These are phyloP conservation scores for Beta lomatogona DNA, from an alignment of 179 eudicot species.

Conservation along the genomic window DNA sequence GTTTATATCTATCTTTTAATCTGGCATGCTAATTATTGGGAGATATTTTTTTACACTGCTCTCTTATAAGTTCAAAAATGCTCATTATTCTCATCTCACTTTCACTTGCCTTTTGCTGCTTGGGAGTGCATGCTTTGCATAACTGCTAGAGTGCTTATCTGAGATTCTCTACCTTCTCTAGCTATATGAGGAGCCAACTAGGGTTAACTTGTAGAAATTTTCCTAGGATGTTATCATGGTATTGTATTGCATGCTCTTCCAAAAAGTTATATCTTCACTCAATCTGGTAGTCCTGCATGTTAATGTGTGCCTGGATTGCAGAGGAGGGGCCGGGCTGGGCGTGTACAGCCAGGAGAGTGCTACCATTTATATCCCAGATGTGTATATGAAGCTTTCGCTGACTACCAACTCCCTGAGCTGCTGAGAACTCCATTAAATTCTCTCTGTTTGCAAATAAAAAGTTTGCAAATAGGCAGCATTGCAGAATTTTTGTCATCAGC, in stretches of 20 bases:
- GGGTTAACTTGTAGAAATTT: neutral
- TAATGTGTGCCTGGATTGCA: conserved; percentile 41
- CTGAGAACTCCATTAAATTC: conserved; percentile 94
- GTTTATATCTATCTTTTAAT: neutral
- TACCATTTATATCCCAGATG: conserved; percentile 90
- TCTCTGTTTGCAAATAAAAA: conserved; percentile 95
- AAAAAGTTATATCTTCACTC: neutral
- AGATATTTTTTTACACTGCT: neutral
- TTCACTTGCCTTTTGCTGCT: neutral
- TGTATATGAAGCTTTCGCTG: conserved; percentile 92
- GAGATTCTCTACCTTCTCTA: neutral
- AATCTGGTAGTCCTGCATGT: conserved; percentile 12
- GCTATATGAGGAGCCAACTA: neutral
- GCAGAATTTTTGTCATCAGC: conserved; percentile 92
- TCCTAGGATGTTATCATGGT: conserved; percentile 1
- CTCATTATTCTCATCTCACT: neutral
- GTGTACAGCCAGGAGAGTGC: conserved; percentile 97
- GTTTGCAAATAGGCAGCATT: conserved; percentile 85
- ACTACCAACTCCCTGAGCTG: conserved; percentile 95
- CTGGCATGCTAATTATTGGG: neutral
- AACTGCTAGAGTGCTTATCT: neutral
- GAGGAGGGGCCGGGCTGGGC: conserved; percentile 99
- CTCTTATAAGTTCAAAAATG: neutral
- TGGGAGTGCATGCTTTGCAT: conserved; percentile 11
- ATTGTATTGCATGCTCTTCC: neutral